Evolutionary conservation across 257 asterid species (phyloP), one percentile per base, ranked within the genome.

Genomic region (Jaltomata sinuosa): DNA sequence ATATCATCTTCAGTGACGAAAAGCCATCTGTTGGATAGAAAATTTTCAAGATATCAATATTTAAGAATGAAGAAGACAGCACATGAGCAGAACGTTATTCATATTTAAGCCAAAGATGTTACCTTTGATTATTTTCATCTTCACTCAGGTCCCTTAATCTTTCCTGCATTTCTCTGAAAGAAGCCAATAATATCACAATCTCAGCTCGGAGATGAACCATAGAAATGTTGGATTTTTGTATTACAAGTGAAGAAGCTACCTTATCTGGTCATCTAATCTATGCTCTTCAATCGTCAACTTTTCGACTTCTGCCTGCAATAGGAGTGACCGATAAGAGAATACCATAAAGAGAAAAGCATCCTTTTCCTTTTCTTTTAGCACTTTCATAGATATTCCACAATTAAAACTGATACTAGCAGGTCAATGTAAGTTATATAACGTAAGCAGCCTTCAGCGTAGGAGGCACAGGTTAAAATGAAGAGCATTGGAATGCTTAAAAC

Each of bases 1-100:
- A 94, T 94, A 85, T 96, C 99, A 57, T 94, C 98, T 91, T 92
- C 96, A 52, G 98, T 94, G 34, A 96, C 95, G 84, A 92, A 93
- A 80, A 96, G 95, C 98, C 97, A 93, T 87, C 99, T 96, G 88
- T 64, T 57, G 69, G 71, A 86, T 80, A 78, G 77, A 80, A 25
- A 49, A 62, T 36, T 78, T 34, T 40, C 77, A 57, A 67, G 83
- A 53, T 68, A 52, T 59, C 81, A 87, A 42, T 49, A 77, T 19
- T 49, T 77, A 49, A 77, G 29, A 77, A 49, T 18, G 55, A 38
- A 34, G 32, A 31, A 67, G 19, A 69, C 12, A 78, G n/a, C n/a
- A n/a, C n/a, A 77, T 49, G 29, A 77, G 18, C 45, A 47, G 82
- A 77, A 16, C 14, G 38, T 77, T 27, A 4, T 16, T 29, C 29